Evolutionary conservation across 225 moss, liverwort and hornwort genomes (phyloP), one percentile per base, ranked within the genome.

Genomic region (Polytrichum formosum): DNA sequence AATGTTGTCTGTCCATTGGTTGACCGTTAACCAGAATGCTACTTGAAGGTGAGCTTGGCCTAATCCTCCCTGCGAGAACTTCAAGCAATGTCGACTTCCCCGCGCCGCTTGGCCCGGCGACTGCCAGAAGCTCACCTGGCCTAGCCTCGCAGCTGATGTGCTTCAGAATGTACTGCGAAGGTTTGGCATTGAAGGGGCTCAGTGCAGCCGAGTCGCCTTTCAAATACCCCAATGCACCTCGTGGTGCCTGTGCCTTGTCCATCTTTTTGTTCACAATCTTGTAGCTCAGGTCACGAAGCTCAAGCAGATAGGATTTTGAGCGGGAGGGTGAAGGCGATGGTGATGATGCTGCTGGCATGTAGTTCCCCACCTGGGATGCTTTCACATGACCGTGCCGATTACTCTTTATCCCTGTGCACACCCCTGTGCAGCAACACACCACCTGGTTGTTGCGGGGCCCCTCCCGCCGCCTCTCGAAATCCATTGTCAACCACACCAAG

Each of bases 1-100:
- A 91, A 20, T 78, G 83, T 4, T 84, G 84, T 77, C 67, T 74
- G 66, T 82, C 86, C 88, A 91, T 84, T 1, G 86, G 78, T 28
- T 79, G 80, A 2, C 80, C 75, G 61, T 91, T 91, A 13, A 91
- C 84, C 2, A 91, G 86, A n/a, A 91, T 84, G 73, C 89, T 86
- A 23, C 91, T 86, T 1, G 86, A 78, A 1, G 86, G 88, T 1
- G 81, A 81, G 0, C 81, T 75, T 0, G 88, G 89, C 13, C 70
- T 80, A 53, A 89, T 74, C 2, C 84, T 65, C 16, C 91, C 91
- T 0, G 91, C 91, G 19, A 91, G 18, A 1, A 80, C 74, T 64
- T 91, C 91, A 4, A 91, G 73, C 2, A 91, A 70, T 0, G 91
- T 89, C 2, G 91, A 88, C 18, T 91, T 91, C 0, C 88, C 88